Evolutionary conservation across 495 filamentous ascomycete species (phyloP), one percentile per base, ranked within the genome.

Genomic region (Podospora appendiculata): DNA sequence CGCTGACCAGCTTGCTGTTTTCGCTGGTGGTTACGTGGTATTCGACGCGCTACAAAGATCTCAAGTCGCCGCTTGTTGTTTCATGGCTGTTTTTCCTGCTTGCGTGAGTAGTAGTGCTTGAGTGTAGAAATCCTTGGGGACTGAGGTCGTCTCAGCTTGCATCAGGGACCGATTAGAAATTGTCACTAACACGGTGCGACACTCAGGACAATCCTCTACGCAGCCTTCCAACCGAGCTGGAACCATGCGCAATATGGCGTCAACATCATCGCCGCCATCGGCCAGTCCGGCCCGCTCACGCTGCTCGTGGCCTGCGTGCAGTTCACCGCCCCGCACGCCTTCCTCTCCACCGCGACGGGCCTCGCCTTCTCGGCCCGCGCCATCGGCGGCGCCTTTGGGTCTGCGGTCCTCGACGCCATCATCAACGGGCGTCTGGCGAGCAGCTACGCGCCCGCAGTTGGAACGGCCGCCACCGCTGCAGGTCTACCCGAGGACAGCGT

Each of bases 301-400:
- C 66, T 79, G n/a, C 63, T 81, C 8, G 66, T 72, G 3, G 77
- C 77, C 5, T 65, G 70, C 46, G 66, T 81, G 17, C 78, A 79
- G 59, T 78, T 79, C 60, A 79, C 75, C 6, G 68, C 76, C 0
- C 77, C 78, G 1, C 78, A 79, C 51, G 72, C 75, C 8, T 79
- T 71, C 56, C 69, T 81, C 18, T 74, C 71, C 7, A 81, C 76
- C 1, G 76, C 78, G 0, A 79, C 78, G 1, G 78, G 77, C 3
- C 68, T 81, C 0, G 75, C 71, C 12, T 79, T 79, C 65, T 77
- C 74, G 7, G 76, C 77, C 9, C 60, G 76, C 33, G 77, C 77
- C 18, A 75, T 81, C 50, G 76, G 77, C 32, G 76, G 77, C 19
- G 78, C 78, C 0, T 79, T 79, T 48, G 77, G 76, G 0, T 77